phyloP scores from a whole-genome alignment of 176 grass and related monocot species.

The Alopecurus myosuroides region DNA sequence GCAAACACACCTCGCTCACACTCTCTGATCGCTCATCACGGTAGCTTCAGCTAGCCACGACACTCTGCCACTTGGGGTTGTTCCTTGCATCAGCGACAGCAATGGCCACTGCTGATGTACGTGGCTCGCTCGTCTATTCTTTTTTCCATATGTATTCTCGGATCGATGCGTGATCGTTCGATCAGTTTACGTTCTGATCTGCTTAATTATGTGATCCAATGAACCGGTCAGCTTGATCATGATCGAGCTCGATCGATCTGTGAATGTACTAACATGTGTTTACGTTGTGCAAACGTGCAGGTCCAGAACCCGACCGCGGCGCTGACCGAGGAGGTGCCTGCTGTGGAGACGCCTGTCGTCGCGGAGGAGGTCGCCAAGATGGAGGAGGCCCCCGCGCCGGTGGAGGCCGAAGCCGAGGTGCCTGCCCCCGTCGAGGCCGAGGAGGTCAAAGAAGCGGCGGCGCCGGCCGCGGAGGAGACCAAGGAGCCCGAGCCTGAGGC shows the following conservation, averaged over 20 bases:
- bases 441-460: neutral
- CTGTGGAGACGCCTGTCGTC: conserved; percentile 2
- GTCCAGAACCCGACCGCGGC: conserved; percentile 53
- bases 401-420: neutral
- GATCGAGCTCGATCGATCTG: neutral
- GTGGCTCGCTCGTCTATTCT: neutral
- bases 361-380: conserved; percentile 28
- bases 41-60: neutral
- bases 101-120: conserved; percentile 62
- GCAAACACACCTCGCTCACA: neutral
- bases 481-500: conserved; percentile 15
- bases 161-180: neutral
- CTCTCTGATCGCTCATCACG: neutral
- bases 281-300: conserved; percentile 23
- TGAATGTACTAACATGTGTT: neutral
- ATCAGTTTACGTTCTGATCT: neutral
- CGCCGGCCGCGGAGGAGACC: neutral
- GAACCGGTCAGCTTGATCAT: neutral
- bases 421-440: neutral
- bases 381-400: conserved; percentile 31
- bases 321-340: conserved; percentile 33
- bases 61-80: neutral
- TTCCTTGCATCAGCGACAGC: neutral
- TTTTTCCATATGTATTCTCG: neutral
- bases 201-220: neutral